Evolutionary conservation across 1,139 yeast genomes (phyloP).

Genomic region (Spencermartinsiella ligniputridi): DNA sequence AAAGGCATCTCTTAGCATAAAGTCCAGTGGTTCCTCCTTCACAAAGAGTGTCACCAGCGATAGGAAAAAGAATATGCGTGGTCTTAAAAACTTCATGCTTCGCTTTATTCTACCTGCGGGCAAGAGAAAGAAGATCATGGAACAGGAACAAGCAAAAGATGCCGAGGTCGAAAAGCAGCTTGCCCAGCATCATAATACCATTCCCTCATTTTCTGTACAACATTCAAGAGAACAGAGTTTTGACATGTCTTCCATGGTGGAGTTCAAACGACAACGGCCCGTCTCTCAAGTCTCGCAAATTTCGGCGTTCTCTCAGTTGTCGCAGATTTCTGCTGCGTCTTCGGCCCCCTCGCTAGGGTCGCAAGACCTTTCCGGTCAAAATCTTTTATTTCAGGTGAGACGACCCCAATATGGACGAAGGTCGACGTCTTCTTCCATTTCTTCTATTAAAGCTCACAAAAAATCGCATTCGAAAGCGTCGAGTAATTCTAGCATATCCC

Average conservation of each 20-base stretch:
- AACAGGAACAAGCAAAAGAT: constrained; percentile 22
- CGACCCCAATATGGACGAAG: constrained; percentile 26
- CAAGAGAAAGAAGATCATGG: constrained; percentile 5
- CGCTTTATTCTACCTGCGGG: constrained; percentile 1
- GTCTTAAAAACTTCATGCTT: not conserved
- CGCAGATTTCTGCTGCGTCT: constrained; percentile 24
- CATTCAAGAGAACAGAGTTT: not conserved
- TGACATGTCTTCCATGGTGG: not conserved
- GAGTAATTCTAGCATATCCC: constrained; percentile 30
- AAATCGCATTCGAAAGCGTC: constrained; percentile 30
- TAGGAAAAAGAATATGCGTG: not conserved
- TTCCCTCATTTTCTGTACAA: not conserved
- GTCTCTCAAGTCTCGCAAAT: constrained; percentile 62
- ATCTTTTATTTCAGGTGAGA: constrained; percentile 11
- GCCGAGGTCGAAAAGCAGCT: constrained; percentile 11
- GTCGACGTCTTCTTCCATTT: constrained; percentile 34
- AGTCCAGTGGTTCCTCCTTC: not conserved
- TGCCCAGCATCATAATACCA: constrained; percentile 11
- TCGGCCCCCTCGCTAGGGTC: constrained; percentile 25
- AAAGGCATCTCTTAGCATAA: constrained; percentile 11
- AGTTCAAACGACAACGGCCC: constrained; percentile 46
- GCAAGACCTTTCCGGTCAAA: constrained; percentile 12
- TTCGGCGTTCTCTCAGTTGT: constrained; percentile 52
- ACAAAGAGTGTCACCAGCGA: not conserved
- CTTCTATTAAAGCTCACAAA: constrained; percentile 25